phyloP scores from a whole-genome alignment of 768 basidiomycete species.

The Kwoniella europaea region DNA sequence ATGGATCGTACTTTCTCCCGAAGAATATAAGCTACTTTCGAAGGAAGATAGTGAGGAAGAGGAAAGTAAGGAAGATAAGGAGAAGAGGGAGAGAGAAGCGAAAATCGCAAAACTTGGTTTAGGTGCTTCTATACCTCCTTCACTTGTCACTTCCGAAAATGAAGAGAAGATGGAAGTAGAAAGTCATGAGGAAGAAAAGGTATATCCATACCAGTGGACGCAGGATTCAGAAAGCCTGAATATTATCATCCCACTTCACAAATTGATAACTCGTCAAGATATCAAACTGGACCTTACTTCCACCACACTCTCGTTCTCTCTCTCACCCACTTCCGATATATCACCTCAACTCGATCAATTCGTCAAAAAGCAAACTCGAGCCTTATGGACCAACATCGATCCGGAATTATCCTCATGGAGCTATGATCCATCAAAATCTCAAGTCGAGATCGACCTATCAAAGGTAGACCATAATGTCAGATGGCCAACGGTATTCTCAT shows the following conservation, averaged over 20 bases:
- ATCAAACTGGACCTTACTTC: slow-evolving; percentile 25
- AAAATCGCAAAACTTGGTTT: slow-evolving; percentile 35
- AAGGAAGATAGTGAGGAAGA: slow-evolving; percentile 7
- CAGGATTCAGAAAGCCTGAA: slow-evolving; percentile 84
- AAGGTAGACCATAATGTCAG: slow-evolving; percentile 80
- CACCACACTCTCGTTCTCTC: slow-evolving; percentile 23
- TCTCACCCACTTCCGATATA: background rate
- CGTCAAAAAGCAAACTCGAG: slow-evolving; percentile 24
- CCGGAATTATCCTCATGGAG: slow-evolving; percentile 88
- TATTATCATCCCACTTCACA: slow-evolving; percentile 80
- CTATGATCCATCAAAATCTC: slow-evolving; percentile 70
- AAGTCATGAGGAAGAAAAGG: slow-evolving; percentile 54
- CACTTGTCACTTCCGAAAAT: background rate
- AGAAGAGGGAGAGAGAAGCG: slow-evolving; percentile 27
- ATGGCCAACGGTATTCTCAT: slow-evolving; percentile 85
- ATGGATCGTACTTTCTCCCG: slow-evolving; percentile 43
- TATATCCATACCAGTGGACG: slow-evolving; percentile 89
- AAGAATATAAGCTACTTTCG: slow-evolving; percentile 19
- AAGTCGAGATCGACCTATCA: slow-evolving; percentile 82
- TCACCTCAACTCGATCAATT: slow-evolving; percentile 24
- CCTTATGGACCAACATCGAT: slow-evolving; percentile 75
- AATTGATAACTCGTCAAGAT: slow-evolving; percentile 54
- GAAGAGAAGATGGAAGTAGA: slow-evolving; percentile 3
- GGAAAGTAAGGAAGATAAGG: slow-evolving; percentile 17
- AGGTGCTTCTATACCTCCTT: slow-evolving; percentile 23